Conservation (phyloP, 2,329 filamentous ascomycete genomes). For the Ustulina deusta region DNA sequence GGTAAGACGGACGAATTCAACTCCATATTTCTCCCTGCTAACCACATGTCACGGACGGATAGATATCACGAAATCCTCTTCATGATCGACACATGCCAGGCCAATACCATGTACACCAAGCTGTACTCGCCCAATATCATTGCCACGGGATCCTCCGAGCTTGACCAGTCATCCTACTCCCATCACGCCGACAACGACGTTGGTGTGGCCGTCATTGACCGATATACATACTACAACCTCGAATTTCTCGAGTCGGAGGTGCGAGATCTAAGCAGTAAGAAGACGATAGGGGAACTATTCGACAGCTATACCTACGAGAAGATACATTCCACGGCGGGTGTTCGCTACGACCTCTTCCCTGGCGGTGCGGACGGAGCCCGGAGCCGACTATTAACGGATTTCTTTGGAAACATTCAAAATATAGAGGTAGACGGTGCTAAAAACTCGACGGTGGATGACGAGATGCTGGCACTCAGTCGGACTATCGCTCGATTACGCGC, state of each 20-base stretch:
- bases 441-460: constrained; percentile 73
- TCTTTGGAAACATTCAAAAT: constrained; percentile 98
- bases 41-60: background rate
- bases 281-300: constrained; percentile 92
- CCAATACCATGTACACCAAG: constrained; percentile 98
- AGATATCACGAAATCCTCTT: constrained; percentile 97
- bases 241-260: constrained; percentile 95
- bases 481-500: constrained; percentile 68
- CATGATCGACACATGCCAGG: constrained; percentile 99
- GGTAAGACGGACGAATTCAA: constrained; percentile 58
- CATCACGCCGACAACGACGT: constrained; percentile 99
- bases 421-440: constrained; percentile 83
- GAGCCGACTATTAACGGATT: constrained; percentile 88
- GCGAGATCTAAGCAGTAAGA: constrained; percentile 84
- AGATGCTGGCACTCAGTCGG: constrained; percentile 80
- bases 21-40: constrained; percentile 4
- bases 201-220: constrained; percentile 96
- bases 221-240: constrained; percentile 98
- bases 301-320: constrained; percentile 95
- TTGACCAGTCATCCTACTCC: constrained; percentile 96
- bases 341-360: constrained; percentile 94
- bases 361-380: constrained; percentile 83
- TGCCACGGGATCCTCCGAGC: constrained; percentile 93
- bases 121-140: constrained; percentile 99
- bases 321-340: constrained; percentile 91